Conservation (phyloP, 495 filamentous ascomycete genomes). For the Cetradonia linearis region DNA sequence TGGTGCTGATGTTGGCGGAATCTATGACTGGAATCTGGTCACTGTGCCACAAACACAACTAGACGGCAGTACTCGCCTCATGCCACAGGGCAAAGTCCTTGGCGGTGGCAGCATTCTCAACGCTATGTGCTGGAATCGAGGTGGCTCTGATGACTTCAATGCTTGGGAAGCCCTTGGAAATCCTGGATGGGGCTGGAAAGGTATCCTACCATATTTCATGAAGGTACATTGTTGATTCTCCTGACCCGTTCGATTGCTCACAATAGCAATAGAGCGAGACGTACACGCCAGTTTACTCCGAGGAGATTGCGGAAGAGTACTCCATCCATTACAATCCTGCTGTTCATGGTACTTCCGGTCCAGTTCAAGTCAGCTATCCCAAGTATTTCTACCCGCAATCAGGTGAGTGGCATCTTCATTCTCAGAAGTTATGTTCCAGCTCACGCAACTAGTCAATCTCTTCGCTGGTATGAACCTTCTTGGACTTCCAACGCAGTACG, state of each 20-base stretch:
- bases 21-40: constrained; percentile 28
- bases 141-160: constrained; percentile 40
- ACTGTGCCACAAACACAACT: constrained; percentile 27
- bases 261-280: constrained; percentile 24
- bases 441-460: constrained; percentile 37
- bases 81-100: constrained; percentile 29
- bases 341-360: constrained; percentile 39
- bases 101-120: constrained; percentile 31
- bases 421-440: not conserved
- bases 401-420: constrained; percentile 13
- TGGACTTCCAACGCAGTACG: constrained; percentile 37
- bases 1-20: constrained; percentile 26
- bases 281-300: constrained; percentile 27
- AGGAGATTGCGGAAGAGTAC: constrained; percentile 24
- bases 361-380: constrained; percentile 41
- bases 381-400: constrained; percentile 30
- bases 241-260: not conserved
- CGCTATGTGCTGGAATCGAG: constrained; percentile 32
- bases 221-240: constrained; percentile 23
- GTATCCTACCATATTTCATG: constrained; percentile 47
- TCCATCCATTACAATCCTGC: constrained; percentile 32
- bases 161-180: constrained; percentile 51
- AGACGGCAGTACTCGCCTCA: constrained; percentile 25
- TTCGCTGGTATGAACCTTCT: constrained; percentile 40
- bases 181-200: constrained; percentile 53